Base-by-base conservation (phyloP, 192 early-diverging fungal genomes). In the Blastocladiella britannica region DNA sequence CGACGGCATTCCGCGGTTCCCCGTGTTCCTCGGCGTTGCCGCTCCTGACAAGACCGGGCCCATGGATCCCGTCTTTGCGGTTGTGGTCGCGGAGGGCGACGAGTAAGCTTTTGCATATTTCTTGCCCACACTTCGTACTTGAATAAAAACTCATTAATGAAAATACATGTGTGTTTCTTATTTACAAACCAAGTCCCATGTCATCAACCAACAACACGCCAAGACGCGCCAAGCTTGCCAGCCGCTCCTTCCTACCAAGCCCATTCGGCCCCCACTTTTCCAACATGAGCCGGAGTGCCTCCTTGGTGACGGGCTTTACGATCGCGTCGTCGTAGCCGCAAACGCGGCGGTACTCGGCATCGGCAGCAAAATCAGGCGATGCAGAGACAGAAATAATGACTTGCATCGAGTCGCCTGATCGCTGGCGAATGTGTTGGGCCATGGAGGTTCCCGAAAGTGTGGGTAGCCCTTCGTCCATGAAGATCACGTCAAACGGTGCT, bases 1-100 rank as follows among this genome's bases (percentile, higher is more conserved):
- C 43, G 58, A 24, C 37, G 62, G 69, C 15, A 61, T 53, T 20
- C 72, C 72, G 28, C 59, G 70, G 7, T 74, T 74, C 55, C 72
- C 72, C 6, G 62, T 62, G 5, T 74, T 60, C 55, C n/a, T 70
- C 20, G 71, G 71, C n/a, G 62, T 70, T 15, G 52, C 67, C 4
- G 52, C 60, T 7, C 37, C 37, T 9, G 37, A 47, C n/a, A 9
- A 20, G 15, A 47, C 37, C 3, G 37, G n/a, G 37, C 37, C 37
- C 3, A 20, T 20, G 37, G 37, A 47, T 20, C 37, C 37, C 3
- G 37, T 47, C 15, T 47, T 47, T 47, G 37, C 37, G 4, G 37
- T 20, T 18, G 31, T 37, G 37, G n/a, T 20, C 15, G 9, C 37
- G 15, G 37, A 47, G 37, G 4, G 15, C 37, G 15, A 47, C 15